These are phyloP conservation scores for Chaetomium strumarium DNA, from an alignment of 2,329 filamentous ascomycete genomes.

Conservation along the genomic window DNA sequence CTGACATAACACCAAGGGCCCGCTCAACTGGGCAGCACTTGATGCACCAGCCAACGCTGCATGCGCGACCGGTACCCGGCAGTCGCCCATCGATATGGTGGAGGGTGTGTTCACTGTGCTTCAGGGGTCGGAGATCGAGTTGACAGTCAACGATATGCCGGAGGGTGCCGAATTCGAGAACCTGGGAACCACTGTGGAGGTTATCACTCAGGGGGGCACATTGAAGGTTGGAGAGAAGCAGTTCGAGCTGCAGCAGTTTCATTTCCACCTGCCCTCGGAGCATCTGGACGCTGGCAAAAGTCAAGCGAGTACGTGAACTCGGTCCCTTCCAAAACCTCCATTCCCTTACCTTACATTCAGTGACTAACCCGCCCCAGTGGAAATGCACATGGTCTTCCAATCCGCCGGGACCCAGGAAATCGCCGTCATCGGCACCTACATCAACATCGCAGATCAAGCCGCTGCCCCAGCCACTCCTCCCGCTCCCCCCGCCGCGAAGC, in stretches of 20 bases:
- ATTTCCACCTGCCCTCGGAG: conserved; percentile 46
- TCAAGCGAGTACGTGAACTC: conserved; percentile 35
- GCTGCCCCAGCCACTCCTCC: conserved; percentile 17
- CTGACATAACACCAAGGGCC: conserved; percentile 16
- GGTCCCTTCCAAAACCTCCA: neutral
- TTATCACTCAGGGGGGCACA: conserved; percentile 39
- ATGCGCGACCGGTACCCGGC: conserved; percentile 46
- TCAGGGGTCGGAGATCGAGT: conserved; percentile 29
- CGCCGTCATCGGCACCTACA: conserved; percentile 40
- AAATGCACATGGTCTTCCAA: conserved; percentile 56
- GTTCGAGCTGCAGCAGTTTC: conserved; percentile 41
- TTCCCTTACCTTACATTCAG: no score
- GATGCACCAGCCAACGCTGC: conserved; percentile 33
- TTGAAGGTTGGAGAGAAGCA: conserved; percentile 31
- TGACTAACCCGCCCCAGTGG: conserved; percentile 31
- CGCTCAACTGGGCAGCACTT: conserved; percentile 23
- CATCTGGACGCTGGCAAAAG: conserved; percentile 41
- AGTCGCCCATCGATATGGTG: conserved; percentile 54
- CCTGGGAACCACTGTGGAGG: conserved; percentile 52
- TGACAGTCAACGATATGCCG: conserved; percentile 37
- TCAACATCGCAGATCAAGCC: conserved; percentile 33
- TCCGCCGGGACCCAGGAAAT: conserved; percentile 35
- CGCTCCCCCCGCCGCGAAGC: conserved; percentile 8
- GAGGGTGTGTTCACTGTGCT: conserved; percentile 31
- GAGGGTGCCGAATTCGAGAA: conserved; percentile 48